Percentiles rank a stretch among this genome's conserved stretches.
Evolutionary conservation across 495 filamentous ascomycete genomes (phyloP).

Genomic region (Penicillium coprophilum): DNA sequence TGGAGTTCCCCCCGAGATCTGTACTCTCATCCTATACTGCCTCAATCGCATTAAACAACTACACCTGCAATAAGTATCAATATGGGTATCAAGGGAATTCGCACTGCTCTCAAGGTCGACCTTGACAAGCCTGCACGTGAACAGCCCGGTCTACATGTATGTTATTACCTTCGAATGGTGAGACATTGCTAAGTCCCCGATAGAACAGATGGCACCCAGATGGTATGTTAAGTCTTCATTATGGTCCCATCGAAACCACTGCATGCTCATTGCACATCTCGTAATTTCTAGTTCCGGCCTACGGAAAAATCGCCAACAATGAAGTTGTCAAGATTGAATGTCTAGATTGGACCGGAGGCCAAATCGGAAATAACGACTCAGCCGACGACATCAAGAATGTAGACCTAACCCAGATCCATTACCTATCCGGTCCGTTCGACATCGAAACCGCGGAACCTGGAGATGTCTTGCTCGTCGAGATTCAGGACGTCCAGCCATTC

Average conservation of each 20-base stretch:
- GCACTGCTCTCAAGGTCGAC: conserved; percentile 73
- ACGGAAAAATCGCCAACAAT: conserved; percentile 72
- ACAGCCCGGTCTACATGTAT: conserved; percentile 74
- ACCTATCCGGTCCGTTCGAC: conserved; percentile 89
- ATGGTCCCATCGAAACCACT: background rate
- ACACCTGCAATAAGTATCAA: background rate
- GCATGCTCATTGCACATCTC: conserved; percentile 4
- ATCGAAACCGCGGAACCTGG: conserved; percentile 84
- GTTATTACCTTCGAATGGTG: conserved; percentile 16
- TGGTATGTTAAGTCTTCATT: conserved; percentile 47
- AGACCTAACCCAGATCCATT: conserved; percentile 82
- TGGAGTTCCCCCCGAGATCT: background rate
- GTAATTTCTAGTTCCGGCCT: conserved; percentile 64
- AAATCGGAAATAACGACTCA: conserved; percentile 84
- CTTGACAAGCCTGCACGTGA: conserved; percentile 73
- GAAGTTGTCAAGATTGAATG: conserved; percentile 97
- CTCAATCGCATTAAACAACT: background rate
- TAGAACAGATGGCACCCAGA: conserved; percentile 97
- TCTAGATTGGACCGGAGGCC: conserved; percentile 84
- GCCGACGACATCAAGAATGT: conserved; percentile 87
- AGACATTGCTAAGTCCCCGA: background rate
- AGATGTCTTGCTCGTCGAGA: conserved; percentile 85
- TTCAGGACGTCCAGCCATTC: conserved; percentile 93
- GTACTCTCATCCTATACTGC: background rate
- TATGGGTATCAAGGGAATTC: conserved; percentile 63